phyloP scores from a whole-genome alignment of 768 basidiomycete species.

The Tulasnella sp. region DNA sequence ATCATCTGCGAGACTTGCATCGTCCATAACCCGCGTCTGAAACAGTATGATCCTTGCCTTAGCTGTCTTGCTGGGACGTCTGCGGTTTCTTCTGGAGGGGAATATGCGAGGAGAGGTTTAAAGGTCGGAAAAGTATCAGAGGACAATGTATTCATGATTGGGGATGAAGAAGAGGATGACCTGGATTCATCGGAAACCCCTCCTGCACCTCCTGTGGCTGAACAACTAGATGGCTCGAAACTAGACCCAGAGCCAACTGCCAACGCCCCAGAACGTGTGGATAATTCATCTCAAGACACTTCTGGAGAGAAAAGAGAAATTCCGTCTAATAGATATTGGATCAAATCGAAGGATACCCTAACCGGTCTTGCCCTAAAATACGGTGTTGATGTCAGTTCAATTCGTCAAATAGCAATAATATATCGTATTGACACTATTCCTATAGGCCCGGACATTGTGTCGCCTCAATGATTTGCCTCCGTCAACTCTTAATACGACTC shows the following conservation, averaged over 20 bases:
- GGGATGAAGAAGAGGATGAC: conserved; percentile 44
- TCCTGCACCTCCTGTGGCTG: not conserved
- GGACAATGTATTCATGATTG: conserved; percentile 50
- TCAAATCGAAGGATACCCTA: conserved; percentile 46
- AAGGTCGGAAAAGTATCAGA: conserved; percentile 36
- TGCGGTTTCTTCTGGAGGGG: conserved; percentile 21
- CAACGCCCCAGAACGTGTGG: conserved; percentile 13
- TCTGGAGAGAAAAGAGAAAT: conserved; percentile 3
- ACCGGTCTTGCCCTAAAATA: conserved; percentile 50
- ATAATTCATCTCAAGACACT: not conserved
- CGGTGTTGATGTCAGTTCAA: conserved; percentile 44
- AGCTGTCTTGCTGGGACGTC: conserved; percentile 49
- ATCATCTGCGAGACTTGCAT: conserved; percentile 55
- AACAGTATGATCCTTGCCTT: conserved; percentile 59
- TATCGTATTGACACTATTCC: not conserved
- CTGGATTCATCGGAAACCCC: conserved; percentile 21
- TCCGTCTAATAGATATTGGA: conserved; percentile 33
- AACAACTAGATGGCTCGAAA: not conserved
- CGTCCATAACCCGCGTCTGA: conserved; percentile 45
- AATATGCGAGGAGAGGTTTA: conserved; percentile 22
- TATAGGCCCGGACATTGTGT: conserved; percentile 46
- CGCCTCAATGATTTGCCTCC: conserved; percentile 51
- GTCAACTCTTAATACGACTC: conserved; percentile 53
- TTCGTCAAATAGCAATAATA: not conserved
- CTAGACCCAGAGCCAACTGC: conserved; percentile 1